These are phyloP conservation scores for Lepiota subincarnata DNA, from an alignment of 768 basidiomycete species.

Conservation along the genomic window DNA sequence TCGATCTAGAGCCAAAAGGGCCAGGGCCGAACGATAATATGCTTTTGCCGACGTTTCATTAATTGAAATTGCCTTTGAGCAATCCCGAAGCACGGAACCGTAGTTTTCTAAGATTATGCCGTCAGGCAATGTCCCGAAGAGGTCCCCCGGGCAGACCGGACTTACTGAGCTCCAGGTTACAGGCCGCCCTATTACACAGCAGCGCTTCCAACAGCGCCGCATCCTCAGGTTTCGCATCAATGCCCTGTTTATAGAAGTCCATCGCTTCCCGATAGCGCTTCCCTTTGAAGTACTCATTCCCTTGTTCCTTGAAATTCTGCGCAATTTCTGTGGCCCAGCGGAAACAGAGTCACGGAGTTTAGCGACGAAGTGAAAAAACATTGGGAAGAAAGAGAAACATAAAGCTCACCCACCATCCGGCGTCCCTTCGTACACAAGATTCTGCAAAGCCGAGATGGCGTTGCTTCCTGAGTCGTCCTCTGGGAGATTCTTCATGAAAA, in stretches of 20 bases:
- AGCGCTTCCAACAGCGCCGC: slow-evolving; percentile 56
- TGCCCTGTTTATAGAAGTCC: slow-evolving; percentile 85
- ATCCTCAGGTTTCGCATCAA: slow-evolving; percentile 81
- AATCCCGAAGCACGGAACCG: slow-evolving; percentile 82
- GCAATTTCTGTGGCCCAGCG: slow-evolving; percentile 67
- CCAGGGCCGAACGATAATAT: slow-evolving; percentile 78
- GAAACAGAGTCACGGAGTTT: neutral
- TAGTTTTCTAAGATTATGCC: slow-evolving; percentile 64
- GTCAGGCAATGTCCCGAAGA: slow-evolving; percentile 1
- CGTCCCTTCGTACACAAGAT: slow-evolving; percentile 83
- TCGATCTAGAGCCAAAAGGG: slow-evolving; percentile 69
- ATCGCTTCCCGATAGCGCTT: slow-evolving; percentile 85
- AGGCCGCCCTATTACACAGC: slow-evolving; percentile 87
- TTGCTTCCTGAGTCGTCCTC: slow-evolving; percentile 59
- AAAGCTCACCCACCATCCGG: slow-evolving; percentile 78
- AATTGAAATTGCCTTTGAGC: slow-evolving; percentile 63
- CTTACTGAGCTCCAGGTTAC: slow-evolving; percentile 85
- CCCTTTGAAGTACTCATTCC: slow-evolving; percentile 90
- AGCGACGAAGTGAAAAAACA: neutral
- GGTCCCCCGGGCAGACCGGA: slow-evolving; percentile 2
- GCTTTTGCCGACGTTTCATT: slow-evolving; percentile 75
- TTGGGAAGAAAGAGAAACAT: neutral
- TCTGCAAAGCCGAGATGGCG: slow-evolving; percentile 78
- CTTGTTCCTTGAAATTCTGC: slow-evolving; percentile 90
- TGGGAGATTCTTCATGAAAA: slow-evolving; percentile 92